Evolutionary conservation across 768 basidiomycete genomes (phyloP).

Genomic region (Obba rivulosa): DNA sequence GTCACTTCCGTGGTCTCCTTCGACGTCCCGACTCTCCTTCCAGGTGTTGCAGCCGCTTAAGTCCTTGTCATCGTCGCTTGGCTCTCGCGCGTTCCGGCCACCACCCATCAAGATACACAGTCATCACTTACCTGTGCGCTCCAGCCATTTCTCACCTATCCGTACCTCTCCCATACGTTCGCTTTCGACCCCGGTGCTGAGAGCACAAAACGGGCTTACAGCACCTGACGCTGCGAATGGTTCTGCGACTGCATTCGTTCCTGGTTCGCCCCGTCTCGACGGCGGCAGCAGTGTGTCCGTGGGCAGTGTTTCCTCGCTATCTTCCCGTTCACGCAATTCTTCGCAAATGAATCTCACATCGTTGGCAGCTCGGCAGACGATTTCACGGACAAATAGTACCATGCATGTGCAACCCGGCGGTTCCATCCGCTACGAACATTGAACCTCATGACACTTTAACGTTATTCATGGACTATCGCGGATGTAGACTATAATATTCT

Average conservation of each 20-base stretch:
- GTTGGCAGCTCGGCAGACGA: slow-evolving; percentile 42
- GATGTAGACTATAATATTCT: background rate
- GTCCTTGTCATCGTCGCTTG: slow-evolving; percentile 11
- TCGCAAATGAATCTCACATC: slow-evolving; percentile 59
- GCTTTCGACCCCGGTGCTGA: slow-evolving; percentile 14
- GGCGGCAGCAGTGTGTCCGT: slow-evolving; percentile 22
- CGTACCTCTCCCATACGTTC: slow-evolving; percentile 23
- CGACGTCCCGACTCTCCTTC: slow-evolving; percentile 38
- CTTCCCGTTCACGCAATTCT: slow-evolving; percentile 60
- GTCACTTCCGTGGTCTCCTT: slow-evolving; percentile 38
- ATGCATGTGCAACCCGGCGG: slow-evolving; percentile 3
- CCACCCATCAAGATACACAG: slow-evolving; percentile 14
- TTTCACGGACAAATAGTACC: slow-evolving; percentile 31
- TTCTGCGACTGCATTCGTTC: slow-evolving; percentile 17
- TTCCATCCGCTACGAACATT: slow-evolving; percentile 9
- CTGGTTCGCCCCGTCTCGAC: slow-evolving; percentile 22
- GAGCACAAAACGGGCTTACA: slow-evolving; percentile 8
- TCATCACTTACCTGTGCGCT: slow-evolving; percentile 14
- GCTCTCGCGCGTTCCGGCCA: slow-evolving; percentile 10
- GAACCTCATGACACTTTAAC: slow-evolving; percentile 4
- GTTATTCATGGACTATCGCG: slow-evolving; percentile 12
- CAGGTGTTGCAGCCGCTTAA: slow-evolving; percentile 15
- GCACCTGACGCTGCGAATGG: slow-evolving; percentile 13
- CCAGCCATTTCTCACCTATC: slow-evolving; percentile 19
- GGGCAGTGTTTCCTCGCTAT: slow-evolving; percentile 33